A percentile compares a stretch with the other conserved stretches of the same genome.
phyloP scores from a whole-genome alignment of 768 basidiomycete species.

The Mycena kentingensis region DNA sequence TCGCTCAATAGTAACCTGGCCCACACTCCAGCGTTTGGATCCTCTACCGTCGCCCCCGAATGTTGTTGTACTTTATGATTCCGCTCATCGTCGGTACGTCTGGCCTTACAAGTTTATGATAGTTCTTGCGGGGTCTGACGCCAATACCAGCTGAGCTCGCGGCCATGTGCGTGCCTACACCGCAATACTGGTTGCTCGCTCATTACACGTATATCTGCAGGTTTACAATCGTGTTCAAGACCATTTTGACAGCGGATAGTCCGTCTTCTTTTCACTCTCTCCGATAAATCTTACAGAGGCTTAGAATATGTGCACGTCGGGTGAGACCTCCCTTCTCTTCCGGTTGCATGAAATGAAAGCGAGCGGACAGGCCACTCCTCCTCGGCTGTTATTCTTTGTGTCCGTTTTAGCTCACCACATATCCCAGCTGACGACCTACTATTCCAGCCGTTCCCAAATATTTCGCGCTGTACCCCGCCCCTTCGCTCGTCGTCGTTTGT shows the following conservation, averaged over 20 bases:
- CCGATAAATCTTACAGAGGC: neutral
- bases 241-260: conserved; percentile 4
- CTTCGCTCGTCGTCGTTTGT: conserved; percentile 8
- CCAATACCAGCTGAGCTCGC: conserved; percentile 9
- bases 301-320: conserved; percentile 11
- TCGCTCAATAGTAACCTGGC: neutral
- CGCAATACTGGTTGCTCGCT: neutral
- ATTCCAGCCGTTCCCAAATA: conserved; percentile 1
- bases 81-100: conserved; percentile 8
- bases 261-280: neutral
- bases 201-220: neutral
- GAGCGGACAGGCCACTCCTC: neutral
- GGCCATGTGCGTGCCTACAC: neutral
- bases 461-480: conserved; percentile 6
- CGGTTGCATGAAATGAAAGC: neutral
- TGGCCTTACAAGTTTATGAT: too few species aligned
- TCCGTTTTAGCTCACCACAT: neutral
- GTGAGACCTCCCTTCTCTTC: neutral
- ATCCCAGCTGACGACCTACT: neutral
- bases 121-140: too few species aligned
- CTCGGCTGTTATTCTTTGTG: conserved; percentile 9
- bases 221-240: conserved; percentile 3
- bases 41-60: conserved; percentile 3
- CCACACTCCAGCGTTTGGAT: conserved; percentile 9
- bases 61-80: conserved; percentile 5